Evolutionary conservation across 805 yeast genomes (phyloP).

Genomic region (Kuraishia molischiana): DNA sequence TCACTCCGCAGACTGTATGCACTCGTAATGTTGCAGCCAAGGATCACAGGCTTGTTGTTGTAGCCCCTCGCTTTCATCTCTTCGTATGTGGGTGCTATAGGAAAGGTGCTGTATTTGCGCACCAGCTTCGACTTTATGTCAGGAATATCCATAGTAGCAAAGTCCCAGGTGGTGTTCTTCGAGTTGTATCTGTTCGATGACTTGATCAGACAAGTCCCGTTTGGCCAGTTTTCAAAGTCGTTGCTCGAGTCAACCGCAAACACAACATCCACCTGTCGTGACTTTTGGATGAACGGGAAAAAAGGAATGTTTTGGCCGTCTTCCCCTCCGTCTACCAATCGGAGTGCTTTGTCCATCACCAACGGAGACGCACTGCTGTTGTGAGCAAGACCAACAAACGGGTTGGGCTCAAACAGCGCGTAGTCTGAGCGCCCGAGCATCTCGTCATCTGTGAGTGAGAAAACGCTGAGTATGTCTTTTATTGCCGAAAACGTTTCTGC

Average conservation of each 20-base stretch:
- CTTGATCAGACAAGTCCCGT: slow-evolving; percentile 40
- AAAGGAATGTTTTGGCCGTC: slow-evolving; percentile 40
- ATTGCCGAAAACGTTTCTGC: slow-evolving; percentile 23
- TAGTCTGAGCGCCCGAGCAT: slow-evolving; percentile 39
- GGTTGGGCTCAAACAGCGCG: slow-evolving; percentile 54
- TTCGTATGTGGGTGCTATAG: slow-evolving; percentile 23
- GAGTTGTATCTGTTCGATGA: slow-evolving; percentile 22
- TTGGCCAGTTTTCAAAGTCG: slow-evolving; percentile 45
- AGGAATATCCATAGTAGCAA: neutral
- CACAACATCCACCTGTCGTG: slow-evolving; percentile 27
- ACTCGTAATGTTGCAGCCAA: slow-evolving; percentile 29
- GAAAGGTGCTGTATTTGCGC: slow-evolving; percentile 15
- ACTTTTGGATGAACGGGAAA: slow-evolving; percentile 27
- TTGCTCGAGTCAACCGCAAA: slow-evolving; percentile 37
- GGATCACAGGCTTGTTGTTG: slow-evolving; percentile 23
- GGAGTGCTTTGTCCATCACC: slow-evolving; percentile 13
- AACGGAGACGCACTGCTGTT: slow-evolving; percentile 3
- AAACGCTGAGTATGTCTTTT: slow-evolving; percentile 25
- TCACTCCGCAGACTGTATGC: slow-evolving; percentile 3
- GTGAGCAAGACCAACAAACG: slow-evolving; percentile 30
- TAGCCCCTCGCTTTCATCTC: slow-evolving; percentile 13
- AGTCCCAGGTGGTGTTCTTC: neutral
- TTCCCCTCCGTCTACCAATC: slow-evolving; percentile 34
- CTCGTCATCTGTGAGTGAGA: slow-evolving; percentile 30
- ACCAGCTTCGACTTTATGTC: slow-evolving; percentile 3